Conservation (phyloP, 352 stramenopile genomes). For the Phytophthora syringae region DNA sequence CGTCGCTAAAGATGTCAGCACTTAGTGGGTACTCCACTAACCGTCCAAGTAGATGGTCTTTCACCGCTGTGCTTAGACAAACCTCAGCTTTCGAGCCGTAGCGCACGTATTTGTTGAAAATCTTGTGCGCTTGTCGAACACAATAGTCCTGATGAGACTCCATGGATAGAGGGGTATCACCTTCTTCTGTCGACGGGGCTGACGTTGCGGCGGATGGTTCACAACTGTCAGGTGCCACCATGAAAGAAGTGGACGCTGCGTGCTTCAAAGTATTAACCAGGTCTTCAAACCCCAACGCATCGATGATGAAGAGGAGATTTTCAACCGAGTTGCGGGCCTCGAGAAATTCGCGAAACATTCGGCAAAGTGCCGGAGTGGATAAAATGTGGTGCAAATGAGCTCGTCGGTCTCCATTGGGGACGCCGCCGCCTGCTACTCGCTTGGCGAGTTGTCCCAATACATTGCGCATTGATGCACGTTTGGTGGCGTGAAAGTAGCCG, state of each 20-base stretch:
- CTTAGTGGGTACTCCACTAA: slow-evolving; percentile 54
- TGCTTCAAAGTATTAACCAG: slow-evolving; percentile 63
- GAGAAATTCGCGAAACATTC: slow-evolving; percentile 67
- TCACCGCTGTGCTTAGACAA: slow-evolving; percentile 48
- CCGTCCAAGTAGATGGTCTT: slow-evolving; percentile 52
- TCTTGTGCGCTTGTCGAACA: slow-evolving; percentile 69
- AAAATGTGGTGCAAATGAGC: slow-evolving; percentile 60
- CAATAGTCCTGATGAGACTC: slow-evolving; percentile 63
- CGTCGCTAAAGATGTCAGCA: slow-evolving; percentile 63
- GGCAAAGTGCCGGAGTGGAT: slow-evolving; percentile 51
- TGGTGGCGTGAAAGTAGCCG: slow-evolving; percentile 46
- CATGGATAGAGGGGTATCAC: no score
- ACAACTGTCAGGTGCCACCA: slow-evolving; percentile 14
- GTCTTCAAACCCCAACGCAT: slow-evolving; percentile 72
- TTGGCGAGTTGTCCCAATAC: slow-evolving; percentile 59
- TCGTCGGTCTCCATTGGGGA: slow-evolving; percentile 43
- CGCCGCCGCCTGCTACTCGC: slow-evolving; percentile 34
- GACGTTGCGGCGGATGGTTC: neutral
- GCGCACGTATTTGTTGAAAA: slow-evolving; percentile 82
- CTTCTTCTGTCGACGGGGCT: no score
- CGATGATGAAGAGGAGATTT: slow-evolving; percentile 72
- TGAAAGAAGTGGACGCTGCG: slow-evolving; percentile 2
- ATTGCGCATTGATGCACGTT: slow-evolving; percentile 56
- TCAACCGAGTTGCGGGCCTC: slow-evolving; percentile 63
- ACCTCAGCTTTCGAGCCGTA: slow-evolving; percentile 77